Evolutionary conservation across 1,284 basidiomycete genomes (phyloP).

Genomic region (Pseudozyma thailandica): DNA sequence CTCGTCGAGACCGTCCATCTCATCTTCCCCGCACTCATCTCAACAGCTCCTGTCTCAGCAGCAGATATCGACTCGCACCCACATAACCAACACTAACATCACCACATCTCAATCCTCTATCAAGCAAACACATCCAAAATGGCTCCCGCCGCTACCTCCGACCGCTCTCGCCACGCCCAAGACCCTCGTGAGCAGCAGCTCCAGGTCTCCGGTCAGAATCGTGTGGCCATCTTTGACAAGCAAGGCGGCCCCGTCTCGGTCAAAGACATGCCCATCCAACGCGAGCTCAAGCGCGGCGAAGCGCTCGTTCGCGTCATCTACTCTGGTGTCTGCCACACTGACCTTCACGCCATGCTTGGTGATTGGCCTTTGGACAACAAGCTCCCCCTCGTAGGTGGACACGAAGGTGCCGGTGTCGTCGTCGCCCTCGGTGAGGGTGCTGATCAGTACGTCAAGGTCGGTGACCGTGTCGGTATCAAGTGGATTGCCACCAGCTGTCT

Average conservation of each 20-base stretch:
- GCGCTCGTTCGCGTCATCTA: slow-evolving; percentile 79
- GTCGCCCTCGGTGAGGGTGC: slow-evolving; percentile 82
- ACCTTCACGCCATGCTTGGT: slow-evolving; percentile 57
- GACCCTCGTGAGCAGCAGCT: slow-evolving; percentile 55
- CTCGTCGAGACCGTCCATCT: no score
- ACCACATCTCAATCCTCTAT: neutral
- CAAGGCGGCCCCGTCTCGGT: slow-evolving; percentile 54
- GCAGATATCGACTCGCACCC: neutral
- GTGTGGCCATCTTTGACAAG: slow-evolving; percentile 56
- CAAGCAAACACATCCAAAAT: slow-evolving; percentile 11
- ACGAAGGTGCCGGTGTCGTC: slow-evolving; percentile 76
- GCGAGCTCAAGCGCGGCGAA: slow-evolving; percentile 80
- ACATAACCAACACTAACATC: neutral
- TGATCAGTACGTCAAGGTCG: slow-evolving; percentile 73
- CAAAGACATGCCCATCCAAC: slow-evolving; percentile 71
- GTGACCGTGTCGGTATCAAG: slow-evolving; percentile 87
- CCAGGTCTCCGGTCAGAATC: slow-evolving; percentile 41
- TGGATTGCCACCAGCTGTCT: slow-evolving; percentile 73
- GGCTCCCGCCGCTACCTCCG: slow-evolving; percentile 41
- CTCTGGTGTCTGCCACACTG: slow-evolving; percentile 56
- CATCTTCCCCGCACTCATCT: no score
- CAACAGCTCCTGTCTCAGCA: no score
- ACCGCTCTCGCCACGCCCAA: slow-evolving; percentile 16
- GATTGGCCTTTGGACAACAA: slow-evolving; percentile 70
- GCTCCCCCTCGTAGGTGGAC: slow-evolving; percentile 83